phyloP scores from a whole-genome alignment of 106 monocot species.

The Chionographis japonica region DNA sequence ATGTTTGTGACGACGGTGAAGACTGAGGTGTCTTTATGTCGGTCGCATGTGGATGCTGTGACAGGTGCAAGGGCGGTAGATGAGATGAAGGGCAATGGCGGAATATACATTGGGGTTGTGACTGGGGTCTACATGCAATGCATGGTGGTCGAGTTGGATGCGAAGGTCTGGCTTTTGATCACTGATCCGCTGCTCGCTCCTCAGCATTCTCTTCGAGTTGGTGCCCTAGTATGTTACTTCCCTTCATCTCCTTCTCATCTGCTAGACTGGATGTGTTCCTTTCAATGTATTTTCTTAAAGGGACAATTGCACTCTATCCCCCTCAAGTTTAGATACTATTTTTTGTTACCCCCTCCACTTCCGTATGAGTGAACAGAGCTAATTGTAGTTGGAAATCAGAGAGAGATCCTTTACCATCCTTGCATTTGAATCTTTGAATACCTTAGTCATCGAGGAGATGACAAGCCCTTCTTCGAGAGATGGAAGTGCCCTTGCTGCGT shows the following conservation, averaged over 20 bases:
- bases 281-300: neutral
- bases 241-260: neutral
- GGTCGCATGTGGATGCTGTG: neutral
- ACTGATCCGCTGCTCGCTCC: conserved; percentile 36
- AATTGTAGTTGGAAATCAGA: too few relatives aligned
- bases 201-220: conserved; percentile 71
- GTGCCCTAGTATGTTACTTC: conserved; percentile 69
- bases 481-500: too few relatives aligned
- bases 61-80: neutral
- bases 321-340: too few relatives aligned
- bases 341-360: too few relatives aligned
- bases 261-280: neutral
- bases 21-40: conserved; percentile 25
- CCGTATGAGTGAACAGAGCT: too few relatives aligned
- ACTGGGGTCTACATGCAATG: conserved; percentile 77
- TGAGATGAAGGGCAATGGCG: neutral
- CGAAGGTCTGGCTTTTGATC: conserved; percentile 63
- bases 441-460: too few relatives aligned
- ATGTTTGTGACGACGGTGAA: conserved; percentile 52
- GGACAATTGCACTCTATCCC: too few relatives aligned
- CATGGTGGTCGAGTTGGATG: conserved; percentile 76
- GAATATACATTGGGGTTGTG: conserved; percentile 61
- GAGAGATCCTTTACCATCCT: too few relatives aligned
- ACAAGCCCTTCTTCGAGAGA: too few relatives aligned
- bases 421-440: too few relatives aligned